These are phyloP conservation scores for Gossypium mustelinum DNA, from an alignment of 345 rosid genomes.

Conservation along the genomic window DNA sequence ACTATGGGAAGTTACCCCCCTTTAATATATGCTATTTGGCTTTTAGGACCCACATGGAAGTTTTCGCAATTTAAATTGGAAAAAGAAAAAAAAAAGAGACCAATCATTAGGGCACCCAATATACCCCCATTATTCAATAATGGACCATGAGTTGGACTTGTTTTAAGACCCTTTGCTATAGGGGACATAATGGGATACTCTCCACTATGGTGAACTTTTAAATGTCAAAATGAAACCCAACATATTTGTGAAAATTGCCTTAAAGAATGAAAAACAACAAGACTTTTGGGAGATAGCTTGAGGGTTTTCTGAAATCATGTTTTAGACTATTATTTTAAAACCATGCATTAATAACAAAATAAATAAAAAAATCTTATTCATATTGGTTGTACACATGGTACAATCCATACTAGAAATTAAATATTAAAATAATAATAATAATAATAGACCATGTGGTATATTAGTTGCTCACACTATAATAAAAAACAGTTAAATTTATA, in stretches of 20 bases:
- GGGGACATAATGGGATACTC: slow-evolving; percentile 6
- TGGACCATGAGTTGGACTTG: slow-evolving; percentile 3
- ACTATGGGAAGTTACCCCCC: neutral
- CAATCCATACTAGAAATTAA: neutral
- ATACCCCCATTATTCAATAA: neutral
- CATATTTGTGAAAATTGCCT: neutral
- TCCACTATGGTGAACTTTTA: neutral
- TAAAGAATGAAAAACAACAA: neutral
- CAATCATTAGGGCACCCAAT: slow-evolving; percentile 4
- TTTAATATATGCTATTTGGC: slow-evolving; percentile 7
- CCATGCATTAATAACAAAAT: no score
- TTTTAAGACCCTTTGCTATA: neutral
- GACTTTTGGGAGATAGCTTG: neutral
- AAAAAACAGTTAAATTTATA: no score
- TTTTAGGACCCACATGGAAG: slow-evolving; percentile 2
- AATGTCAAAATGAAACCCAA: slow-evolving; percentile 8
- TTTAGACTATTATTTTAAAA: neutral
- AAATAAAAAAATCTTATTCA: no score
- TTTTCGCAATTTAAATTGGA: neutral
- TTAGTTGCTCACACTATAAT: neutral
- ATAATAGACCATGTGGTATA: neutral
- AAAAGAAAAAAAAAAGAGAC: slow-evolving; percentile 1
- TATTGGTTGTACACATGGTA: neutral
- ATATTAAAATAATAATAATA: neutral
- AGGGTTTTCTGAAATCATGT: slow-evolving; percentile 12